Evolutionary conservation across 345 rosid species (phyloP).

Genomic region (Orychophragmus violaceus): DNA sequence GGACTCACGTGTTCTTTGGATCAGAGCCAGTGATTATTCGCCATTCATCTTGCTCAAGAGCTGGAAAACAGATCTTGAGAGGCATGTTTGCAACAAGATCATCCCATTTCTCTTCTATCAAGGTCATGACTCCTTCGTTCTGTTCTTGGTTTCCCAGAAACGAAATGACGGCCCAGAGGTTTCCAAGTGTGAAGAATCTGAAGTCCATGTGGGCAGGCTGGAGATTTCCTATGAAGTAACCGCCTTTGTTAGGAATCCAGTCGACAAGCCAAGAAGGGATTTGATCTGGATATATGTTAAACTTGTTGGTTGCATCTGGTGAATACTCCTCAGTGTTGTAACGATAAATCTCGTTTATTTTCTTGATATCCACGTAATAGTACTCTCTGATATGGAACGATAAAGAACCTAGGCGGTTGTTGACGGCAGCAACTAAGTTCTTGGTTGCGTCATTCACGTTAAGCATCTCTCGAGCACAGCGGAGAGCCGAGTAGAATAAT

Average conservation of each 20-base stretch:
- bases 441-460: conserved; percentile 71
- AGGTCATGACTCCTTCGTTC: conserved; percentile 66
- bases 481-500: conserved; percentile 80
- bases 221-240: conserved; percentile 84
- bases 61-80: conserved; percentile 86
- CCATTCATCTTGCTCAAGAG: conserved; percentile 90
- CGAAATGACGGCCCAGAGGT: conserved; percentile 75
- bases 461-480: conserved; percentile 88
- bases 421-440: conserved; percentile 76
- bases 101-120: conserved; percentile 84
- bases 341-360: conserved; percentile 89
- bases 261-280: conserved; percentile 93
- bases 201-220: conserved; percentile 99
- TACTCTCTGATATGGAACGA: conserved; percentile 90
- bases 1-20: conserved; percentile 95
- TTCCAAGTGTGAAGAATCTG: conserved; percentile 93
- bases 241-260: conserved; percentile 87
- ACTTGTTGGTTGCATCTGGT: conserved; percentile 77
- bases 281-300: conserved; percentile 95
- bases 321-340: conserved; percentile 96
- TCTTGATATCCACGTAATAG: conserved; percentile 80
- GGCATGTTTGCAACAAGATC: conserved; percentile 95
- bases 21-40: conserved; percentile 91
- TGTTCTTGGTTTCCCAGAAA: conserved; percentile 67
- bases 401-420: conserved; percentile 79